Evolutionary conservation across 2,329 filamentous ascomycete species (phyloP).

Genomic region (Talaromyces sp.): DNA sequence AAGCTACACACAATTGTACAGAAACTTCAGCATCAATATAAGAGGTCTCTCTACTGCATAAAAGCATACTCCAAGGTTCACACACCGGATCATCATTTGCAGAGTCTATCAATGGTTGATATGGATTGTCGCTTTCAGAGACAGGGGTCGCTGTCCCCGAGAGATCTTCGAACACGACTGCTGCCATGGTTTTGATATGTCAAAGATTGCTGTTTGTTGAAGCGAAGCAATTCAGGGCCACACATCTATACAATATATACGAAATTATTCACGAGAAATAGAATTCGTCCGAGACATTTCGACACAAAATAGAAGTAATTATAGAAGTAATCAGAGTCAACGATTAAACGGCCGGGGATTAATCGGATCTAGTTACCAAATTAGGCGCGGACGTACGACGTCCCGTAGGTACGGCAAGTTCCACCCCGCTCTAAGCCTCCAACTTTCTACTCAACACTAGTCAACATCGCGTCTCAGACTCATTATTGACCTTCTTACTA

Average conservation of each 20-base stretch:
- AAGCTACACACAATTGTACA: conserved; percentile 12
- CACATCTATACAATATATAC: not conserved
- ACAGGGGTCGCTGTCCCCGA: conserved; percentile 28
- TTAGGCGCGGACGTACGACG: too few species aligned
- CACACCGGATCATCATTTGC: conserved; percentile 64
- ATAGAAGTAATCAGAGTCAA: not conserved
- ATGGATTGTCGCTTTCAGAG: conserved; percentile 58
- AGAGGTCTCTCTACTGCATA: not conserved
- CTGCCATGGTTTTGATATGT: conserved; percentile 20
- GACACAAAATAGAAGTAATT: too few species aligned
- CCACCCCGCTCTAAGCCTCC: not conserved
- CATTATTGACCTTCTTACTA: not conserved
- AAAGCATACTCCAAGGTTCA: conserved; percentile 11
- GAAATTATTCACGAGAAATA: not conserved
- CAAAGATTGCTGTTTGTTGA: not conserved
- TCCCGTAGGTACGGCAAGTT: too few species aligned
- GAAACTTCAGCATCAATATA: too few species aligned
- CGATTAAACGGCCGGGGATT: not conserved
- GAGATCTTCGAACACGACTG: conserved; percentile 33
- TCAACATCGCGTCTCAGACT: not conserved
- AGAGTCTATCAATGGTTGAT: conserved; percentile 64
- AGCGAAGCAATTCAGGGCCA: not conserved
- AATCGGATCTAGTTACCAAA: not conserved
- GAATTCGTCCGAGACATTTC: not conserved
- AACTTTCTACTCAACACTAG: not conserved